Base-by-base conservation (phyloP, 2,329 filamentous ascomycete species). In the Orbilia blumenaviensis region DNA sequence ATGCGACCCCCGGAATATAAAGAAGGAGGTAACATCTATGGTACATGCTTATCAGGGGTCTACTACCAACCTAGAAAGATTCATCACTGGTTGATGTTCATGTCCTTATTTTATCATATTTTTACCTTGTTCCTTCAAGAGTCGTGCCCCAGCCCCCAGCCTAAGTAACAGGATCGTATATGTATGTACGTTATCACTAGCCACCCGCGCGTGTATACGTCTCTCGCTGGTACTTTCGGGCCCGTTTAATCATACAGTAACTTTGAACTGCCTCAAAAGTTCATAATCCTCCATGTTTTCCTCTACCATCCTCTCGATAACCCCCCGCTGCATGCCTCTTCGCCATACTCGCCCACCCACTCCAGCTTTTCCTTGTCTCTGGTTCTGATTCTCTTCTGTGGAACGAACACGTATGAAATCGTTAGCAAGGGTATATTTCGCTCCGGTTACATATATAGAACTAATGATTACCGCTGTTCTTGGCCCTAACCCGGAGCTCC, bases 251-350 rank as follows among this genome's bases (percentile, higher is more conserved):
- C 83, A 88, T 77, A 88, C 84, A 82, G 88, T 87, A 81, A 93
- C 86, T 76, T 89, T 89, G 83, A 92, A 95, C 80, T 88, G 87
- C 87, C 91, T 94, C 83, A 95, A 84, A 81, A 94, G 93, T 83
- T 94, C 91, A 82, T 95, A 95, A 81, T 93, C 87, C 60, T 86
- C 85, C 54, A 92, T 84, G 80, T 93, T 94, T 64, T 87, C 89
- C 76, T 92, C 87, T 38, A 94, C 92, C 10, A 87, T 90, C 79
- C 89, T 85, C 75, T 89, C 85, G 81, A 95, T 94, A 52, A 90
- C 82, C 81, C n/a, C 88, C 89, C 68, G 90, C 89, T 10, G 86
- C n/a, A n/a, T n/a, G n/a, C 91, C 80, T 93, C 87, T 52, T 89
- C 86, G 34, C 92, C 92, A 80, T 88, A 95, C 83, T 92, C 93